A percentile compares a stretch with the other conserved stretches of the same genome.
These are phyloP conservation scores for Ganoderma resinaceum DNA, from an alignment of 1,284 basidiomycete genomes.

Conservation along the genomic window DNA sequence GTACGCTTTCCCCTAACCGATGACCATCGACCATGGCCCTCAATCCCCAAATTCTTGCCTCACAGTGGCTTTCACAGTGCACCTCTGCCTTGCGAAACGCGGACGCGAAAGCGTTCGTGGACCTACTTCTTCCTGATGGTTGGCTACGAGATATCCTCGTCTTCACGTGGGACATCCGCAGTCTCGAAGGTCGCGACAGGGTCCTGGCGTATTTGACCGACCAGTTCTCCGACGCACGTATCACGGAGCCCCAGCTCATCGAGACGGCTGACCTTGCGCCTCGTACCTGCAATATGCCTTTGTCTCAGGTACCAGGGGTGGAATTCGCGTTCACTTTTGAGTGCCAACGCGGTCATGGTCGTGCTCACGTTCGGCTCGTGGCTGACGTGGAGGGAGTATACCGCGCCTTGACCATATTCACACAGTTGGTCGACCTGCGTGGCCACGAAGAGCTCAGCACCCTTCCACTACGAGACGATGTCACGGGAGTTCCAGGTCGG, in stretches of 20 bases:
- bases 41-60: conserved; percentile 38
- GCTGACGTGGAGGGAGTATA: conserved; percentile 17
- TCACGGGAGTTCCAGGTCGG: conserved; percentile 20
- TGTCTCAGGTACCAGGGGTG: conserved; percentile 24
- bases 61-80: conserved; percentile 55
- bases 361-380: conserved; percentile 46
- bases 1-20: background rate
- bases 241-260: conserved; percentile 42
- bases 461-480: conserved; percentile 21
- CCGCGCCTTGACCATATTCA: conserved; percentile 38
- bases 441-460: conserved; percentile 40
- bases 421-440: conserved; percentile 39
- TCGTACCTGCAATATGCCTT: conserved; percentile 27
- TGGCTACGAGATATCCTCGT: conserved; percentile 67
- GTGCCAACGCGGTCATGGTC: conserved; percentile 45
- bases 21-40: conserved; percentile 10
- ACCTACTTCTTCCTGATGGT: conserved; percentile 51
- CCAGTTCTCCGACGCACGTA: conserved; percentile 32
- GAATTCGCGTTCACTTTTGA: conserved; percentile 49
- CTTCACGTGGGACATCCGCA: conserved; percentile 69
- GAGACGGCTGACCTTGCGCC: conserved; percentile 38
- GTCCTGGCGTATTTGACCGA: conserved; percentile 53
- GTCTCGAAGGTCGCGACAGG: conserved; percentile 50
- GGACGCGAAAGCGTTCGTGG: conserved; percentile 43
- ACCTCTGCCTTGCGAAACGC: conserved; percentile 41